A percentile compares a stretch with the other conserved stretches of the same genome.
Conservation (phyloP, 2,329 filamentous ascomycete genomes). For the Helicocarpus griseus region DNA sequence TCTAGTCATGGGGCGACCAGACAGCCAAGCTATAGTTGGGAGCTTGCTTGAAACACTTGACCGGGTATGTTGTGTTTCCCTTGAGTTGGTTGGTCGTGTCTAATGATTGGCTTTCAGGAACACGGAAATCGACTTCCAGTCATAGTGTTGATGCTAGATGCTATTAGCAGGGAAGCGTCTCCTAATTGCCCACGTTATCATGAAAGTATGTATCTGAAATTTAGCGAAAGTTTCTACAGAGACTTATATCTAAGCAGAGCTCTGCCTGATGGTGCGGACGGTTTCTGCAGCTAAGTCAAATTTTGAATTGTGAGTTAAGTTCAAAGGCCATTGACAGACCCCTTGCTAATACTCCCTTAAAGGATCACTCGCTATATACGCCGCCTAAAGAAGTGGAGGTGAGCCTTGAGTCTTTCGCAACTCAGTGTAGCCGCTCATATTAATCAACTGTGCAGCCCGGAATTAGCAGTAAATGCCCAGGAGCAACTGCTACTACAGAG, state of each 20-base stretch:
- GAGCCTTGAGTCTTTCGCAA: slow-evolving; percentile 32
- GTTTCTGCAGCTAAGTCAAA: slow-evolving; percentile 52
- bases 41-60: slow-evolving; percentile 54
- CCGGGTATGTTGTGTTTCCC: slow-evolving; percentile 10
- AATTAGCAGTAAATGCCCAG: slow-evolving; percentile 40
- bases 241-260: slow-evolving; percentile 26
- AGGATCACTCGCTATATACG: slow-evolving; percentile 57
- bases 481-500: slow-evolving; percentile 55
- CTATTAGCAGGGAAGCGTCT: slow-evolving; percentile 38
- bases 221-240: neutral
- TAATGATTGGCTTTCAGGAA: slow-evolving; percentile 28
- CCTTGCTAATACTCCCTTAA: neutral
- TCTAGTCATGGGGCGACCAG: slow-evolving; percentile 28
- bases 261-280: slow-evolving; percentile 53
- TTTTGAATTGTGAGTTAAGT: slow-evolving; percentile 45
- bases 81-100: neutral
- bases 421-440: slow-evolving; percentile 3
- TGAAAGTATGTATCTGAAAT: slow-evolving; percentile 23
- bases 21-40: slow-evolving; percentile 43
- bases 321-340: neutral
- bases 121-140: slow-evolving; percentile 57
- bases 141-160: slow-evolving; percentile 57
- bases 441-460: slow-evolving; percentile 18
- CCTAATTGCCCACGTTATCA: slow-evolving; percentile 33
- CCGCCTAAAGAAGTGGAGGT: slow-evolving; percentile 49